phyloP scores from a whole-genome alignment of 1,284 basidiomycete genomes.

The Malassezia cuniculi region DNA sequence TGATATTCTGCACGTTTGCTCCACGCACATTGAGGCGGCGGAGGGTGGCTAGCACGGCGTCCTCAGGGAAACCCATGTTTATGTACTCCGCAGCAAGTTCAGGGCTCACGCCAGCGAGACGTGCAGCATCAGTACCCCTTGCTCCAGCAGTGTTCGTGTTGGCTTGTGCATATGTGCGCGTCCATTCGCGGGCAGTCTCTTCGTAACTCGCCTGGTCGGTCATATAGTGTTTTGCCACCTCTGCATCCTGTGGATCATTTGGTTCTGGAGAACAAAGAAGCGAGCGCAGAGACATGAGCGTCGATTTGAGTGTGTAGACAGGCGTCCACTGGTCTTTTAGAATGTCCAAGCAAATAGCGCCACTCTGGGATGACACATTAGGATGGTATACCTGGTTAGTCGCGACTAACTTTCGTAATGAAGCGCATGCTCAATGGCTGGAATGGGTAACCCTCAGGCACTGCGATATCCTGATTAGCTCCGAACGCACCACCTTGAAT shows the following conservation, averaged over 20 bases:
- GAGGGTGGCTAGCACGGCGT: slow-evolving; percentile 18
- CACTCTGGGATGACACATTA: slow-evolving; percentile 85
- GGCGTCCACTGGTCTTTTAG: slow-evolving; percentile 50
- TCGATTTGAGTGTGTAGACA: slow-evolving; percentile 77
- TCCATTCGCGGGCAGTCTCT: slow-evolving; percentile 82
- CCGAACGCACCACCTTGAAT: slow-evolving; percentile 67
- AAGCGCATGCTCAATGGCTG: slow-evolving; percentile 82
- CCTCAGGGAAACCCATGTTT: slow-evolving; percentile 52
- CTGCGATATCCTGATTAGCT: slow-evolving; percentile 66
- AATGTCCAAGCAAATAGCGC: slow-evolving; percentile 73
- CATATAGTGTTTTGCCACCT: slow-evolving; percentile 81
- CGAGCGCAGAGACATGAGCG: slow-evolving; percentile 85
- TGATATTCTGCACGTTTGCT: slow-evolving; percentile 32
- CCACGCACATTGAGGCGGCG: background rate
- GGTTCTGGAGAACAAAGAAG: slow-evolving; percentile 93
- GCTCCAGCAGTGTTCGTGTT: slow-evolving; percentile 2
- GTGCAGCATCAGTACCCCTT: slow-evolving; percentile 30
- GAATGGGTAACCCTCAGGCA: slow-evolving; percentile 83
- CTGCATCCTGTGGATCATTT: slow-evolving; percentile 92
- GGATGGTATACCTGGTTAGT: slow-evolving; percentile 78
- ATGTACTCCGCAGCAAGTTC: slow-evolving; percentile 48
- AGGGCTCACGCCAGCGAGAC: slow-evolving; percentile 48
- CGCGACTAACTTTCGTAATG: slow-evolving; percentile 53
- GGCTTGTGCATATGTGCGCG: slow-evolving; percentile 38
- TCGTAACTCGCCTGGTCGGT: slow-evolving; percentile 76